Evolutionary conservation across 176 grass and related monocot genomes (phyloP), one percentile per base, ranked within the genome.

Genomic region (Oryza rufipogon): DNA sequence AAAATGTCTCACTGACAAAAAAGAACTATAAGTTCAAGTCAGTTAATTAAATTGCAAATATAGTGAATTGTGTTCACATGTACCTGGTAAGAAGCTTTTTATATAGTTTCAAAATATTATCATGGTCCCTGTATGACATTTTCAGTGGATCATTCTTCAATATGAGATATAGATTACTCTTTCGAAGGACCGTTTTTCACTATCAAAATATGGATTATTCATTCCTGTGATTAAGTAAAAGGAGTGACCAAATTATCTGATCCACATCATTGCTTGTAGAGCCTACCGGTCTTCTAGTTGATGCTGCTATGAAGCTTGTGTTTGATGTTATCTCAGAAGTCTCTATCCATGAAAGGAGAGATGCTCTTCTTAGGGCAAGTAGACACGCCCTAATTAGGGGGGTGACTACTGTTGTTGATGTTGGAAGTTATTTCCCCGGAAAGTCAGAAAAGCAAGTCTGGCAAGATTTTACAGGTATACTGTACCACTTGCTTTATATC

Each of bases 251-350:
- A 22, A 61, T 60, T 61, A 52, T 63, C 38, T 87, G 9, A 11
- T 13, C 13, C n/a, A 0, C 74, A 76, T 67, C 16, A 11, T 87
- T 75, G 54, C 70, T 81, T 90, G 63, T 85, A 99, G 93, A 92
- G 52, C 96, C 91, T 80, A 86, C 84, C 80, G 93, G 93, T 83
- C 81, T 99, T 25, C 86, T 99, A 30, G 88, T 92, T 83, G 90
- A 99, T 87, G 90, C 93, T 87, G 91, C 96, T 68, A 95, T 92
- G 91, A 90, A 86, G 63, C 83, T 94, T 80, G 39, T 99, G 47
- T 81, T 87, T 48, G 65, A 75, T 83, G 86, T 87, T 2, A 88
- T 92, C 65, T 84, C 77, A 54, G 81, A 92, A 82, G 88, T 70
- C 5, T 88, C 91, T 84, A 54, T 84, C 74, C 19, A 64, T 85